Base-by-base conservation (phyloP, 2,329 filamentous ascomycete species). In the Aspergillus spinulosporus region DNA sequence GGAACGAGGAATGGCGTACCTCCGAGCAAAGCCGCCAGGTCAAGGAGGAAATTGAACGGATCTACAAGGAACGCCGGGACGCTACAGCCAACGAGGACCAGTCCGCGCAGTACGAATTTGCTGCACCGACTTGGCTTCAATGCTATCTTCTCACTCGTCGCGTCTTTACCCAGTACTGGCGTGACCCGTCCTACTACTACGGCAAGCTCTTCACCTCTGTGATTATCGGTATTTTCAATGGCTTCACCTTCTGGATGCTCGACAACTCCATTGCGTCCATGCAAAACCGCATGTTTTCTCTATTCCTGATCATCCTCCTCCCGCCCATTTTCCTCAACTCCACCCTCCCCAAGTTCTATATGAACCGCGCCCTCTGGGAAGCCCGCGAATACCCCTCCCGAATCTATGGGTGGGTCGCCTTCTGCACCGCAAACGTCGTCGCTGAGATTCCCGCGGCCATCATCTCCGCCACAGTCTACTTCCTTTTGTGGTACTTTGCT, bases 371-470 rank as follows among this genome's bases (percentile, higher is more conserved):
- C 0, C 77, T 92, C 2, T 93, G 88, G 87, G 83, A 88, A 73
- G 83, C 84, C 0, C 82, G 89, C 43, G 89, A 93, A 70, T 82
- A 87, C 12, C 88, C 88, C 1, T 87, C 83, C 3, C 81, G 88
- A 15, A 90, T 91, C 57, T 93, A 92, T 70, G 86, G 86, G 51
- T 92, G 88, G 86, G 73, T 88, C 34, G 88, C 89, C 0, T 92
- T 92, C 72, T 84, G 82, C 66, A 89, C 88, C 0, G 88, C 89
- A 0, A 87, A 88, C 64, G 79, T 92, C 3, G 77, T 92, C 12
- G 83, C 82, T 32, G 89, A 93, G 67, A 86, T 93, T 26, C 89
- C 89, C 0, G 82, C 82, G 43, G 84, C 88, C 1, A 82, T 92
- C 59, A 67, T 90, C 34, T 80, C 82, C 1, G 80, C 79, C 0